Evolutionary conservation across 106 monocot genomes (phyloP), one percentile per base, ranked within the genome.

Genomic region (Dactylorhiza incarnata): DNA sequence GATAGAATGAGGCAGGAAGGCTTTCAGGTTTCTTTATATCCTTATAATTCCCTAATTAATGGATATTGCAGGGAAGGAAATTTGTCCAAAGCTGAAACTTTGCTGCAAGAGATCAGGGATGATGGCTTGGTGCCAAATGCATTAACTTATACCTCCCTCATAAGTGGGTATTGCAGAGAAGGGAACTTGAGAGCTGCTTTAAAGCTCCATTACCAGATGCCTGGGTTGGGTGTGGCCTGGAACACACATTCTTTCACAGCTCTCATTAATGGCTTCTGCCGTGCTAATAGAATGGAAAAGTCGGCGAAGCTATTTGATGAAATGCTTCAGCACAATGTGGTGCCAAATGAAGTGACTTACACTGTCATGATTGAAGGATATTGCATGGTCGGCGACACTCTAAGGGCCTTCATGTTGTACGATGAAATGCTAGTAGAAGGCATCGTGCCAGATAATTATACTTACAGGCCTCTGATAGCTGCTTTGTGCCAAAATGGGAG

Each of bases 351-450:
- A 75, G 89, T 91, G 29, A 97, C 93, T 61, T 97, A 87, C 73
- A 97, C 93, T 87, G 89, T 89, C 76, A 93, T 97, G 93, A 97
- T 97, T 54, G 93, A 97, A 84, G 96, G 96, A 2, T 91, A 91
- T 68, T 87, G 93, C 79, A 75, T 71, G 58, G n/a, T 71, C 45
- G 89, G 90, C 0, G 83, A 97, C 69, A 83, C 77, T 20, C 66
- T 13, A 45, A 84, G 74, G 66, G 96, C 96, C 23, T 91, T 97
- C 54, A 66, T 86, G 54, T 55, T 97, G 52, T 93, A 84, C 79
- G 85, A 93, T 89, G 77, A 76, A 59, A 91, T 97, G 96, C 26
- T 82, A 23, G 68, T 62, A 37, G 81, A 77, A 75, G 93, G 96
- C 67, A 84, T 93, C 49, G 16, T 74, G 12, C 88, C 96, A 0